Conservation (phyloP, 1,284 basidiomycete species). For the Pseudozyma hubeiensis region DNA sequence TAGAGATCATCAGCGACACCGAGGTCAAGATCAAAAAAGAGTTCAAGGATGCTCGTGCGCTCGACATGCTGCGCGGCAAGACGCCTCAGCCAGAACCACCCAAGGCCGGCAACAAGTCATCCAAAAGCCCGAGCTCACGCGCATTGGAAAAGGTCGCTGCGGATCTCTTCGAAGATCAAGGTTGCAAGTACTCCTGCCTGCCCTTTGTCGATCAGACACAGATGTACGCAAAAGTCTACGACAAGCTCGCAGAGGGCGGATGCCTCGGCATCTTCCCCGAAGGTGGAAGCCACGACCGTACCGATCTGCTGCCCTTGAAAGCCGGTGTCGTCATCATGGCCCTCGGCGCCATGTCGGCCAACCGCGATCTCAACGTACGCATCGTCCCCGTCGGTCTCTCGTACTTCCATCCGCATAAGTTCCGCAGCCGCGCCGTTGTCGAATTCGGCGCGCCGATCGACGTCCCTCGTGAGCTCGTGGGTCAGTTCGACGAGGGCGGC, state of each 20-base stretch:
- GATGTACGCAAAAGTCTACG: constrained; percentile 95
- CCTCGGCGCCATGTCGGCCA: constrained; percentile 68
- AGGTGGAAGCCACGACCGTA: constrained; percentile 68
- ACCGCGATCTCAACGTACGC: constrained; percentile 62
- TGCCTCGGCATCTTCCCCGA: constrained; percentile 73
- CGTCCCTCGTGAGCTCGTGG: constrained; percentile 85
- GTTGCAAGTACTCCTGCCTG: constrained; percentile 62
- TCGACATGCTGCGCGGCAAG: constrained; percentile 63
- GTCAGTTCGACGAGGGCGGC: constrained; percentile 91
- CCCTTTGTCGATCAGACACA: constrained; percentile 83
- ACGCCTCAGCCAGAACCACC: constrained; percentile 29
- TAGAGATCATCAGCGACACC: constrained; percentile 89
- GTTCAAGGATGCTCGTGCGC: constrained; percentile 72
- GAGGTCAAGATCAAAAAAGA: constrained; percentile 83
- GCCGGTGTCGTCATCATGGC: constrained; percentile 69
- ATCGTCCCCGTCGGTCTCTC: constrained; percentile 68
- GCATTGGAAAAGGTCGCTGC: constrained; percentile 25
- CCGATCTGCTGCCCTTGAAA: constrained; percentile 67
- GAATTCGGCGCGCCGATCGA: constrained; percentile 94
- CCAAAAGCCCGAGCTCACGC: constrained; percentile 12
- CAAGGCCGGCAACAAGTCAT: constrained; percentile 31
- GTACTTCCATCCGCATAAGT: constrained; percentile 69
- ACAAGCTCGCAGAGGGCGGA: constrained; percentile 85
- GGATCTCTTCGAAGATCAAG: constrained; percentile 27
- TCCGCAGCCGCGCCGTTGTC: constrained; percentile 76